Conservation (phyloP, 1,284 basidiomycete species). For the Polyporus tsugae region DNA sequence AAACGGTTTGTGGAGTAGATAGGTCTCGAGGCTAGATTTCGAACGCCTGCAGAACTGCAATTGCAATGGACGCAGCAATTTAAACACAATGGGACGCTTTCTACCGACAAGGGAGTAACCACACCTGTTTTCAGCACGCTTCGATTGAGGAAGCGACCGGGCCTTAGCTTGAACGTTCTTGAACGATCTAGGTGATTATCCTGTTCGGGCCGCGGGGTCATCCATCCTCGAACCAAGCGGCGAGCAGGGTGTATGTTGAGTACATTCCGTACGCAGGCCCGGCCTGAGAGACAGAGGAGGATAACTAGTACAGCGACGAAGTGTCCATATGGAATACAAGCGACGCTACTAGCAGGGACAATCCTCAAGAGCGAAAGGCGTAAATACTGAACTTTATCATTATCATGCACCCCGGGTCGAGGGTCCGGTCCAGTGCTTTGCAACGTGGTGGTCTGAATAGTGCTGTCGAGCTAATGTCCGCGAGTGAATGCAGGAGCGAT, state of each 20-base stretch:
- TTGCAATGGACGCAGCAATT: background rate
- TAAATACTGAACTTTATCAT: background rate
- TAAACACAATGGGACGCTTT: background rate
- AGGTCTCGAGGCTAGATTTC: background rate
- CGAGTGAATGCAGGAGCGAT: background rate
- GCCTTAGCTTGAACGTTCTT: background rate
- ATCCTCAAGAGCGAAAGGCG: background rate
- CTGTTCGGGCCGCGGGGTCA: background rate
- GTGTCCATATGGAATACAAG: constrained; percentile 1
- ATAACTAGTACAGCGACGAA: background rate
- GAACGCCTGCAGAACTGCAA: background rate
- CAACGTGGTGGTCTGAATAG: constrained; percentile 4
- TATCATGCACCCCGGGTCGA: background rate
- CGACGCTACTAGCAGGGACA: background rate
- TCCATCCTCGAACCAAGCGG: background rate
- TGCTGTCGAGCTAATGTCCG: background rate
- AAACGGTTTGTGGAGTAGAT: background rate
- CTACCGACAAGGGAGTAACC: background rate
- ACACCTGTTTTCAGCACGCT: background rate
- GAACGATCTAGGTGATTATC: background rate
- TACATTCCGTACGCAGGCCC: background rate
- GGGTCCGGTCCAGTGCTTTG: background rate
- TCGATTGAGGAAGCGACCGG: background rate
- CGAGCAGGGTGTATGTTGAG: background rate
- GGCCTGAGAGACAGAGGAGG: background rate